A percentile compares a stretch with the other conserved stretches of the same genome.
These are phyloP conservation scores for Diaporthe longicolla DNA, from an alignment of 2,329 filamentous ascomycete genomes.

Conservation along the genomic window DNA sequence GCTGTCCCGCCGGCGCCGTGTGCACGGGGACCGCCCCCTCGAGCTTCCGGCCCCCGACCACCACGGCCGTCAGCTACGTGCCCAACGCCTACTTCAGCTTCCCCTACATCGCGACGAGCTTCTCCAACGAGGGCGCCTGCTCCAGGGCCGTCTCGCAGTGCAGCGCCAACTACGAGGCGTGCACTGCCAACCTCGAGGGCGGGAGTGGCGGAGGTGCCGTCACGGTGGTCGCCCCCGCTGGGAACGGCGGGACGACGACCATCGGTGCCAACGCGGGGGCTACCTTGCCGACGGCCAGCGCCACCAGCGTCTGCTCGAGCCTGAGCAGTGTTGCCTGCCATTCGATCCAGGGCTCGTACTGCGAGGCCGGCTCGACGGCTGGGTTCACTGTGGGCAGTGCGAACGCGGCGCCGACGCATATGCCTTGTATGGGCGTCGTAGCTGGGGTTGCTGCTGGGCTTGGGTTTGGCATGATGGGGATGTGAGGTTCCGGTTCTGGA, in stretches of 20 bases:
- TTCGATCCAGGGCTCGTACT: constrained; percentile 58
- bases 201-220: constrained; percentile 53
- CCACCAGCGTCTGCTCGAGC: constrained; percentile 69
- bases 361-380: constrained; percentile 50
- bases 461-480: constrained; percentile 41
- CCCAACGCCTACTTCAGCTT: constrained; percentile 72
- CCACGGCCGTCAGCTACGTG: constrained; percentile 64
- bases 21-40: constrained; percentile 69
- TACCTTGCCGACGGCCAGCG: constrained; percentile 58
- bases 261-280: constrained; percentile 58
- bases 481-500: background rate
- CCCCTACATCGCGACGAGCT: constrained; percentile 69
- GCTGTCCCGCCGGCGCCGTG: constrained; percentile 64
- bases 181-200: constrained; percentile 63
- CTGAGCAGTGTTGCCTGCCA: constrained; percentile 68
- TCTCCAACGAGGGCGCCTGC: constrained; percentile 65
- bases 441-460: constrained; percentile 46
- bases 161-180: constrained; percentile 67
- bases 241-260: constrained; percentile 65
- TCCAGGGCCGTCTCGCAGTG: constrained; percentile 66
- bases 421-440: constrained; percentile 45
- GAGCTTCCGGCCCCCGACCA: constrained; percentile 52
- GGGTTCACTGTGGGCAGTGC: constrained; percentile 48
- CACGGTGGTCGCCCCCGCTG: constrained; percentile 69
- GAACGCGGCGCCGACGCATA: constrained; percentile 47